phyloP scores from a whole-genome alignment of 139 green algal genomes.

The Closterium sp. region DNA sequence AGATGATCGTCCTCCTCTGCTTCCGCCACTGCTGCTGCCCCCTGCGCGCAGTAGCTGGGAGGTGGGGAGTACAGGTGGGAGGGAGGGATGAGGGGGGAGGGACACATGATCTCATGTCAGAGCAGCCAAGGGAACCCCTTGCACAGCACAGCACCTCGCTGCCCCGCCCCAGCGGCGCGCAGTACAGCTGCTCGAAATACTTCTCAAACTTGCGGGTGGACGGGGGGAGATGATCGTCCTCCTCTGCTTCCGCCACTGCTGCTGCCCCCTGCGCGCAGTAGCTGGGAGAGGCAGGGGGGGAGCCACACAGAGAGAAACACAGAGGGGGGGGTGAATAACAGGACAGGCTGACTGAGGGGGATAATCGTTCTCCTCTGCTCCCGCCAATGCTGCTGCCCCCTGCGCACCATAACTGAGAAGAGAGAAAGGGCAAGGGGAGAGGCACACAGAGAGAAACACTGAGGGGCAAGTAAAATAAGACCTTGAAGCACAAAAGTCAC shows the following conservation, averaged over 20 bases:
- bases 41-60: constrained; percentile 7
- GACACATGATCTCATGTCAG: too few relatives aligned
- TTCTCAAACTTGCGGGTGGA: constrained; percentile 31
- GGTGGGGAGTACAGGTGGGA: too few relatives aligned
- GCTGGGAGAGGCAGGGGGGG: neutral
- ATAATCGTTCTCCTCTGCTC: neutral
- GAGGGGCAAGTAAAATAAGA: too few relatives aligned
- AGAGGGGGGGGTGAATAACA: too few relatives aligned
- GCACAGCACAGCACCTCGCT: too few relatives aligned
- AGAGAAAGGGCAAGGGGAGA: neutral
- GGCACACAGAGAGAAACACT: neutral
- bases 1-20: neutral
- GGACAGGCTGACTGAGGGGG: neutral
- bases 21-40: neutral
- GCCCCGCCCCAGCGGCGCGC: too few relatives aligned
- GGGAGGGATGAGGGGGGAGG: too few relatives aligned
- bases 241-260: neutral
- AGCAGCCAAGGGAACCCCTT: too few relatives aligned
- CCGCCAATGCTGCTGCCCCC: constrained; percentile 2
- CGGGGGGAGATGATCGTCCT: neutral
- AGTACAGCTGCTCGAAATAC: constrained; percentile 47
- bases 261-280: neutral
- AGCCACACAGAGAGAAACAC: too few relatives aligned
- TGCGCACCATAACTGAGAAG: neutral
- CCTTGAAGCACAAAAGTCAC: too few relatives aligned